These are phyloP conservation scores for Medicago lupulina DNA, from an alignment of 306 rosid species.

Conservation along the genomic window DNA sequence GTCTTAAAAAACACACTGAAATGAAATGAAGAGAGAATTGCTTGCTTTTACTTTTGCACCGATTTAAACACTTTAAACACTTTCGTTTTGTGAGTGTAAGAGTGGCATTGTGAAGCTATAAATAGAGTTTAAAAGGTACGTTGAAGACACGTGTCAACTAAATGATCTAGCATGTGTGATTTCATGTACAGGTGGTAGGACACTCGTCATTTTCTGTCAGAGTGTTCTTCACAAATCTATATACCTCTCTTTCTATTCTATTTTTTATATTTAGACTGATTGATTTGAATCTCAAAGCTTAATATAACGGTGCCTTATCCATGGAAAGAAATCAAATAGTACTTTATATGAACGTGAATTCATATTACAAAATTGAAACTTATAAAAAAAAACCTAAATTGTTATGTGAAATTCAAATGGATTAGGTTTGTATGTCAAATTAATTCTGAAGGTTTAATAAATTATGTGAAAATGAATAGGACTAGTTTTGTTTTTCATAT, in stretches of 20 bases:
- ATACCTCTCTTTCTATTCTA: conserved; percentile 7
- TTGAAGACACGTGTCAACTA: conserved; percentile 60
- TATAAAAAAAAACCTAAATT: too few species aligned
- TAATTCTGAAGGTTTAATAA: too few species aligned
- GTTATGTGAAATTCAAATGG: too few species aligned
- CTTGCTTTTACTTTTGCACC: conserved; percentile 23
- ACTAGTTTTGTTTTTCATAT: too few species aligned
- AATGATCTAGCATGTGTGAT: conserved; percentile 51
- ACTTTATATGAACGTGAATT: background rate
- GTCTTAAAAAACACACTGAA: background rate
- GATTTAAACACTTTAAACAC: background rate
- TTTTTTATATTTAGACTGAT: background rate
- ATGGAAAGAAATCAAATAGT: background rate
- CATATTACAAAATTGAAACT: background rate
- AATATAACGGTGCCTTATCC: conserved; percentile 52
- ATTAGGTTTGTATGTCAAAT: too few species aligned
- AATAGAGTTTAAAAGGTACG: conserved; percentile 32
- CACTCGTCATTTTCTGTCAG: conserved; percentile 58
- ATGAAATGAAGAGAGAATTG: background rate
- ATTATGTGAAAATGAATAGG: too few species aligned
- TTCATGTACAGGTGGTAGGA: conserved; percentile 69
- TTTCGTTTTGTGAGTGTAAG: background rate
- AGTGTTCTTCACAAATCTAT: background rate
- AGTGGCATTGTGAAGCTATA: conserved; percentile 14
- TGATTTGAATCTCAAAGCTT: conserved; percentile 24